phyloP scores from a whole-genome alignment of 345 rosid species.

The Aquilaria sinensis region DNA sequence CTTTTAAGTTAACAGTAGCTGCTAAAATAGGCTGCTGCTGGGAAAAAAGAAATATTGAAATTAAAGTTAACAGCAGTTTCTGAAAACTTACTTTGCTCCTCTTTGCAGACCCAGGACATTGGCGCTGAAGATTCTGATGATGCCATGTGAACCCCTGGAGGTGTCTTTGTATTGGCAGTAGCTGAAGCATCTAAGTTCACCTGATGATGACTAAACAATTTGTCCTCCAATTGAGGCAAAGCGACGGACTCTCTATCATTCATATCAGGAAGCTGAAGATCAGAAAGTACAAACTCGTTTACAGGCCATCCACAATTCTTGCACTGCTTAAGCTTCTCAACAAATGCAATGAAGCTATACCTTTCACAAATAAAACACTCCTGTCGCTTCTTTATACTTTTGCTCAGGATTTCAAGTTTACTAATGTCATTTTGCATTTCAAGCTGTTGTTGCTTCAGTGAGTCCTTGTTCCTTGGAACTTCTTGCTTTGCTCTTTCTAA shows the following conservation, averaged over 20 bases:
- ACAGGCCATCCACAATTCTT: slow-evolving; percentile 48
- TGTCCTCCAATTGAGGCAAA: slow-evolving; percentile 24
- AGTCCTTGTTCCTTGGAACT: slow-evolving; percentile 37
- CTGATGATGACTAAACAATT: slow-evolving; percentile 24
- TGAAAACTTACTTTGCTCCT: too few species aligned
- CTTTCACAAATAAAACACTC: slow-evolving; percentile 43
- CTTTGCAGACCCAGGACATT: slow-evolving; percentile 55
- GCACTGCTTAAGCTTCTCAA: slow-evolving; percentile 56
- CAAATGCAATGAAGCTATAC: slow-evolving; percentile 47
- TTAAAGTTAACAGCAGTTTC: too few species aligned
- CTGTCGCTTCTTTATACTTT: slow-evolving; percentile 47
- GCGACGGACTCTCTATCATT: slow-evolving; percentile 27
- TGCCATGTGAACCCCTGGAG: slow-evolving; percentile 26
- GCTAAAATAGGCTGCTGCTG: too few species aligned
- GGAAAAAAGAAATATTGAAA: too few species aligned
- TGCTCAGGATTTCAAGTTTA: slow-evolving; percentile 54
- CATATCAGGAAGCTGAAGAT: slow-evolving; percentile 43
- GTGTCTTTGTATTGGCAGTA: slow-evolving; percentile 24
- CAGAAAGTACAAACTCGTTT: slow-evolving; percentile 49
- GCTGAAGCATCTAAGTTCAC: slow-evolving; percentile 22
- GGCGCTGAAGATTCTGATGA: slow-evolving; percentile 27
- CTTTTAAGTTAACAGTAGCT: too few species aligned
- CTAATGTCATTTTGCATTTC: slow-evolving; percentile 58
- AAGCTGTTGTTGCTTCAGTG: slow-evolving; percentile 44
- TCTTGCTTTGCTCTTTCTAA: slow-evolving; percentile 46